These are phyloP conservation scores for Psilocybe azurescens DNA, from an alignment of 768 basidiomycete species.

Conservation along the genomic window DNA sequence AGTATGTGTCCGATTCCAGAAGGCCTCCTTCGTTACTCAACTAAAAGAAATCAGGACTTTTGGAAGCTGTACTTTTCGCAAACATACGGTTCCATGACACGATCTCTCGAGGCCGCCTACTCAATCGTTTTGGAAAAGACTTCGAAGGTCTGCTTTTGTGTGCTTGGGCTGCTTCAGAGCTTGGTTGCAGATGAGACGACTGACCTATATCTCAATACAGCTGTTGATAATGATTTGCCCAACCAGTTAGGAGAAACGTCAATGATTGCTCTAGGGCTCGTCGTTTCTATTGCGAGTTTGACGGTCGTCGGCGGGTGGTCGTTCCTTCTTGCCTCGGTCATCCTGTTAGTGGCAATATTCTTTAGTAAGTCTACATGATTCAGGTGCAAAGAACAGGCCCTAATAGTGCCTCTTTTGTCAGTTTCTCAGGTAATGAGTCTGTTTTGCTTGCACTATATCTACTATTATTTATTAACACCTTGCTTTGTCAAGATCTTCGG, in stretches of 20 bases:
- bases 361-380: constrained; percentile 2
- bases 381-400: neutral
- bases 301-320: constrained; percentile 72
- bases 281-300: constrained; percentile 30
- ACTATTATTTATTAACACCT: too few species aligned
- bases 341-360: neutral
- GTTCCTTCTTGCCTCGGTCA: constrained; percentile 58
- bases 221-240: constrained; percentile 81
- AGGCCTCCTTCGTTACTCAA: constrained; percentile 66
- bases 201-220: constrained; percentile 34
- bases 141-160: constrained; percentile 58
- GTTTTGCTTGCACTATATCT: too few species aligned
- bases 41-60: constrained; percentile 72
- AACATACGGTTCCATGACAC: constrained; percentile 91
- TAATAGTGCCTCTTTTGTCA: neutral
- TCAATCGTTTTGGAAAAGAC: constrained; percentile 67
- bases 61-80: constrained; percentile 85
- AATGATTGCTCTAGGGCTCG: constrained; percentile 67
- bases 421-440: constrained; percentile 1
- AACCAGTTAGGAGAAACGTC: constrained; percentile 86
- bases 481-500: constrained; percentile 52
- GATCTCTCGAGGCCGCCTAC: constrained; percentile 77
- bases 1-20: constrained; percentile 10
- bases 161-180: constrained; percentile 12
- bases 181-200: neutral